These are phyloP conservation scores for Suaeda aralocaspica DNA, from an alignment of 148 eudicot species.

Conservation along the genomic window DNA sequence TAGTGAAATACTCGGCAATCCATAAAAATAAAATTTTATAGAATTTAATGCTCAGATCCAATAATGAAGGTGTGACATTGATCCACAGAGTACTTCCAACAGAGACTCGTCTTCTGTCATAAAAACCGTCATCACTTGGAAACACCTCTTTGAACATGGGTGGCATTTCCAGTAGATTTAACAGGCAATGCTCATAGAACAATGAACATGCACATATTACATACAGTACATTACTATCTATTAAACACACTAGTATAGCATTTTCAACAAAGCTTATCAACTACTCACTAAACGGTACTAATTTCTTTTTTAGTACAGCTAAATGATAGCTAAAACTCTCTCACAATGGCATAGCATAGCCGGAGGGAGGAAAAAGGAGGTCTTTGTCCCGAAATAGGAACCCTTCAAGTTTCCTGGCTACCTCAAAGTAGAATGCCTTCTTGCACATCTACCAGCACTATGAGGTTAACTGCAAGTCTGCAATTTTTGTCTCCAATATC, in stretches of 20 bases:
- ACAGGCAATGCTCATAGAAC: not conserved
- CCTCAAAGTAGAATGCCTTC: constrained; percentile 1
- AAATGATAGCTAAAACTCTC: not conserved
- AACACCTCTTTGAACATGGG: not conserved
- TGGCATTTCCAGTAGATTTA: not conserved
- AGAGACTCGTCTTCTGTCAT: not conserved
- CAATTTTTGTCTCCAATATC: not conserved
- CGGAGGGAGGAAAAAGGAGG: constrained; percentile 1
- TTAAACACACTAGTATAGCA: not conserved
- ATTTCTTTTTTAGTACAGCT: not conserved
- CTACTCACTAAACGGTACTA: not conserved
- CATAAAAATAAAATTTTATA: too few relatives aligned
- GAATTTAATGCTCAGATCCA: not conserved
- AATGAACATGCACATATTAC: not conserved
- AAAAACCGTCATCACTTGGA: not conserved
- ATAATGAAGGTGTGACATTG: not conserved
- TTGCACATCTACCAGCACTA: not conserved
- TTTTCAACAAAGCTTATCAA: not conserved
- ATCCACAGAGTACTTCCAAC: not conserved
- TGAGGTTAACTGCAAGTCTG: constrained; percentile 5
- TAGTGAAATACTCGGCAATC: not conserved
- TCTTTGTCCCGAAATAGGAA: constrained; percentile 1
- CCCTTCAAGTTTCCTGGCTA: constrained; percentile 4
- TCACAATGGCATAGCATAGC: constrained; percentile 1
- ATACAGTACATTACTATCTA: constrained; percentile 12